These are phyloP conservation scores for Puccinia novopanici DNA, from an alignment of 1,284 basidiomycete genomes.

Conservation along the genomic window DNA sequence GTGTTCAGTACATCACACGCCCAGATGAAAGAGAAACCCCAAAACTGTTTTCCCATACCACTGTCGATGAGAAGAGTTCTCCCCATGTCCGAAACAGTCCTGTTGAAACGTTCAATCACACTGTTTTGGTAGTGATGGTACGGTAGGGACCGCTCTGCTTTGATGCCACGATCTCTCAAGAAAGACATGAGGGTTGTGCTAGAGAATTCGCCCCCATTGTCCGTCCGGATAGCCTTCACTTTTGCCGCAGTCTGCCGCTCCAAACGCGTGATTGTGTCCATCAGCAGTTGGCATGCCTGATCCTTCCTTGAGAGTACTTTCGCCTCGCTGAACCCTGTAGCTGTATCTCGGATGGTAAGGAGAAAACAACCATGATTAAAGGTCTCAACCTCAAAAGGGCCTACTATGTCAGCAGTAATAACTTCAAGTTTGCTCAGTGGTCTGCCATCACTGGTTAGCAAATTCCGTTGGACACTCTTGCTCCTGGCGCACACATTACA, in stretches of 20 bases:
- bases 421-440: neutral
- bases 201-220: constrained; percentile 5
- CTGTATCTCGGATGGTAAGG: neutral
- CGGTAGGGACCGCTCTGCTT: neutral
- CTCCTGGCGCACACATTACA: too few relatives aligned
- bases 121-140: constrained; percentile 27
- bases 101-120: too few relatives aligned
- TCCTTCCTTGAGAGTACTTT: neutral
- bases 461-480: too few relatives aligned
- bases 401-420: neutral
- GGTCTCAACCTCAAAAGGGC: neutral
- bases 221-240: neutral
- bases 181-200: neutral
- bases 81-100: neutral
- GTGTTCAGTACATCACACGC: neutral
- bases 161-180: neutral
- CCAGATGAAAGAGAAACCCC: too few relatives aligned
- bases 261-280: neutral
- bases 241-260: neutral
- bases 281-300: neutral
- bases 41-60: neutral
- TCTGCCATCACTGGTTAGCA: neutral
- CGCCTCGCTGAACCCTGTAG: too few relatives aligned
- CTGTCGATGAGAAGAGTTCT: neutral
- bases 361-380: neutral